Base-by-base conservation (phyloP, 2,329 filamentous ascomycete genomes). In the Tolypocladium ophioglossoides region DNA sequence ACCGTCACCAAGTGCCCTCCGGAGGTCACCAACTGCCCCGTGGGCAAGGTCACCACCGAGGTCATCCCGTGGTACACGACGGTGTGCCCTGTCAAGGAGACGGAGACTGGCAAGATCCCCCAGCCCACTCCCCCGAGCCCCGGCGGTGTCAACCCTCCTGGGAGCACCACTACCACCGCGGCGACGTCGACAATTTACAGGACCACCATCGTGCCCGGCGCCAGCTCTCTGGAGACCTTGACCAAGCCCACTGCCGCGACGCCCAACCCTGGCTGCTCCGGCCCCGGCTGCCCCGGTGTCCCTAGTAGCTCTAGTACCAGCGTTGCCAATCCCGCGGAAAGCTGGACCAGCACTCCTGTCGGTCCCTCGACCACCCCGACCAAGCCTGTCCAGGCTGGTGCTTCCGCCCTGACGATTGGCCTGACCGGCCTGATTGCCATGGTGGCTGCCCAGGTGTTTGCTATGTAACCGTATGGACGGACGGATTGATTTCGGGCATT, bases 1-100 rank as follows among this genome's bases (percentile, higher is more conserved):
- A 81, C 78, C 64, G 70, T 81, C 69, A 82, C 77, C 62, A 75
- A 74, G 38, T 83, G 79, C 66, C 73, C 71, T 52, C 70, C 77
- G 44, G 71, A 68, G 54, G 74, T 78, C 57, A 72, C 73, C 59
- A 66, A 79, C 76, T 83, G 80, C 63, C 64, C 65, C 11, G 63
- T 66, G 53, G 66, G 68, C 37, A 57, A 64, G 20, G 60, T 68
- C 53, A 67, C 63, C 37, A 70, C 69, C 1, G 63, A 66, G 54
- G 62, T 70, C 51, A 64, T 71, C 54, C 56, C 62, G 10, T 48
- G 51, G 51, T 70, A 68, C 54, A 73, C 70, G 27, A 73, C 70
- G 8, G 64, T 73, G 50, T 73, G 68, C 67, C 71, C 71, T 22
- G 58, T 60, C 9, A 56, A 58, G 22, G 56, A 62, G 44, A 61